phyloP scores from a whole-genome alignment of 169 alveolate species.

The Cryptosporidium sp. region DNA sequence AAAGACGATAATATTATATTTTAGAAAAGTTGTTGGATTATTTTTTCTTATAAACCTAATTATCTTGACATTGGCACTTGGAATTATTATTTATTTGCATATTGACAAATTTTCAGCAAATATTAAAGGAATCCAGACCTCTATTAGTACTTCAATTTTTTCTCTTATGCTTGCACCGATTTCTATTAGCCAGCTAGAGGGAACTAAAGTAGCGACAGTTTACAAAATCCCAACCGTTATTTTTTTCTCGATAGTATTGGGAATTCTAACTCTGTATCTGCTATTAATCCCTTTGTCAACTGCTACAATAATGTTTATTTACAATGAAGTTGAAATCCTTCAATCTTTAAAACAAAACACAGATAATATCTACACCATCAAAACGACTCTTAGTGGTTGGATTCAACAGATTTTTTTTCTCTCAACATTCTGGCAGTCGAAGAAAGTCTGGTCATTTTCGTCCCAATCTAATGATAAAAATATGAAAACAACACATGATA shows the following conservation, averaged over 20 bases:
- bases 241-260: slow-evolving; percentile 31
- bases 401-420: slow-evolving; percentile 70
- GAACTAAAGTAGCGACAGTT: neutral
- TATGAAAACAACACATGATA: slow-evolving; percentile 2
- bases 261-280: slow-evolving; percentile 8
- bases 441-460: slow-evolving; percentile 14
- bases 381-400: slow-evolving; percentile 54
- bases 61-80: slow-evolving; percentile 43
- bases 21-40: slow-evolving; percentile 48
- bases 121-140: slow-evolving; percentile 23
- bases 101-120: slow-evolving; percentile 24
- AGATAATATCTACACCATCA: slow-evolving; percentile 62
- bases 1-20: slow-evolving; percentile 37
- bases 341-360: slow-evolving; percentile 64
- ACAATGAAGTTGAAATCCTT: slow-evolving; percentile 57
- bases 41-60: slow-evolving; percentile 22
- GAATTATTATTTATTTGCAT: slow-evolving; percentile 32
- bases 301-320: slow-evolving; percentile 64
- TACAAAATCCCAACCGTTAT: neutral
- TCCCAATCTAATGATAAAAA: neutral
- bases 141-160: slow-evolving; percentile 31
- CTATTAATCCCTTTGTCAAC: slow-evolving; percentile 47
- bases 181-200: slow-evolving; percentile 1
- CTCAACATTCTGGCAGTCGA: slow-evolving; percentile 69
- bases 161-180: slow-evolving; percentile 40